Conservation (phyloP, 495 filamentous ascomycete species). For the Penicillium manginii region DNA sequence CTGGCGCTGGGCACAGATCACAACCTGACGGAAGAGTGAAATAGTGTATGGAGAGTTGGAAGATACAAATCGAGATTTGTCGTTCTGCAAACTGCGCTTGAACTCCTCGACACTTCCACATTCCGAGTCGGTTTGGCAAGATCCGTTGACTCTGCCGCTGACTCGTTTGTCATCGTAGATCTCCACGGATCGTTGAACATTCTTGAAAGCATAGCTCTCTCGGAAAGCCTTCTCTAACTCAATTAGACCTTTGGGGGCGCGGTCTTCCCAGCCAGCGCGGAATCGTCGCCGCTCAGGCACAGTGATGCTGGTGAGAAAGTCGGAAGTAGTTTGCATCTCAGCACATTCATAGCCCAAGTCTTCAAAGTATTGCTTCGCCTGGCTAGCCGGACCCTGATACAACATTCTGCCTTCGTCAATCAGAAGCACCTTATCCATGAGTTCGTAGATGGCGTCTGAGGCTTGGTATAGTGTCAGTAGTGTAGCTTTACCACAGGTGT, state of each 20-base stretch:
- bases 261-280: conserved; percentile 65
- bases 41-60: conserved; percentile 60
- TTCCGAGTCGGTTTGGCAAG: conserved; percentile 39
- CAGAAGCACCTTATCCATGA: conserved; percentile 85
- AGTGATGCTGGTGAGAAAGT: conserved; percentile 83
- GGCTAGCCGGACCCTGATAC: conserved; percentile 71
- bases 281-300: conserved; percentile 67
- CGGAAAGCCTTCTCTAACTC: conserved; percentile 65
- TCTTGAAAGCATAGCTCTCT: conserved; percentile 50
- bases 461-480: conserved; percentile 83
- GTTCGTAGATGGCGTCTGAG: conserved; percentile 78
- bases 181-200: conserved; percentile 51
- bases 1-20: conserved; percentile 64
- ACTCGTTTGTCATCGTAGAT: conserved; percentile 47
- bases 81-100: conserved; percentile 44
- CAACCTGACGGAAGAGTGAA: conserved; percentile 63
- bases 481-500: conserved; percentile 76
- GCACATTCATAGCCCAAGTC: conserved; percentile 76
- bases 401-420: conserved; percentile 79
- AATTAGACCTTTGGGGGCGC: conserved; percentile 67
- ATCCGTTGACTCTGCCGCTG: conserved; percentile 34
- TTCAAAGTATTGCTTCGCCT: conserved; percentile 79
- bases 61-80: conserved; percentile 45
- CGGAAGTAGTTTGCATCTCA: conserved; percentile 77
- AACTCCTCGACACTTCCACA: conserved; percentile 49